Conservation (phyloP, 305 asterid species). For the Vinca major region DNA sequence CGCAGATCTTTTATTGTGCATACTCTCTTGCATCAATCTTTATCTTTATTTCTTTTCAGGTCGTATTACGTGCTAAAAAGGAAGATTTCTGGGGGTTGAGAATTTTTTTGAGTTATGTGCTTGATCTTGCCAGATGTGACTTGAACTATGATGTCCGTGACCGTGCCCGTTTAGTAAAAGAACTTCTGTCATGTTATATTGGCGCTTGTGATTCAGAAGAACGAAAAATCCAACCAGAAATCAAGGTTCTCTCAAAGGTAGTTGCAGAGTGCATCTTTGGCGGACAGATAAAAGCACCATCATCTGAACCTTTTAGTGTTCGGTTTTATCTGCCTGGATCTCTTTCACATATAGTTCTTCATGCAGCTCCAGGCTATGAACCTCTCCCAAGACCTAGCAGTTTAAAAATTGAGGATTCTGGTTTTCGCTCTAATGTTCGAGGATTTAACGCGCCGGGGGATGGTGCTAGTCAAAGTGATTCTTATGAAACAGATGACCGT, state of each 20-base stretch:
- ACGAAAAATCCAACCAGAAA: slow-evolving; percentile 29
- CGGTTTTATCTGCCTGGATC: slow-evolving; percentile 95
- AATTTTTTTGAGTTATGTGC: slow-evolving; percentile 45
- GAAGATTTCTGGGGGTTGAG: slow-evolving; percentile 38
- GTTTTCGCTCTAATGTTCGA: slow-evolving; percentile 22
- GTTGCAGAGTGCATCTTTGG: slow-evolving; percentile 61
- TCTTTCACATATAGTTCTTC: slow-evolving; percentile 93
- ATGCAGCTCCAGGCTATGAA: slow-evolving; percentile 99
- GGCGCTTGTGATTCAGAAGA: slow-evolving; percentile 35
- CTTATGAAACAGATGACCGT: slow-evolving; percentile 47
- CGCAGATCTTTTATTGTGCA: background rate
- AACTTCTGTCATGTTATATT: slow-evolving; percentile 40
- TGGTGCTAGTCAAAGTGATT: slow-evolving; percentile 29
- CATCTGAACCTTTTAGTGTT: slow-evolving; percentile 45
- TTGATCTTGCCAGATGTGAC: slow-evolving; percentile 82
- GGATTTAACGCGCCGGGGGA: slow-evolving; percentile 23
- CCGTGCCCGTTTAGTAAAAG: slow-evolving; percentile 70
- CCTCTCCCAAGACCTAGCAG: slow-evolving; percentile 94
- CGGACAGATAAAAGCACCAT: slow-evolving; percentile 36
- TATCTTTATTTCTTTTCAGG: slow-evolving; percentile 38
- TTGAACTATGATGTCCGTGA: slow-evolving; percentile 83
- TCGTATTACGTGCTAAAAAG: slow-evolving; percentile 53
- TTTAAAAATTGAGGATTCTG: slow-evolving; percentile 36
- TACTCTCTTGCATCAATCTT: slow-evolving; percentile 11
- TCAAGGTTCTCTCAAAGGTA: slow-evolving; percentile 29